Percentiles rank a stretch among this genome's conserved stretches.
Evolutionary conservation across 768 basidiomycete genomes (phyloP).

Genomic region (Termitomyces sp.): DNA sequence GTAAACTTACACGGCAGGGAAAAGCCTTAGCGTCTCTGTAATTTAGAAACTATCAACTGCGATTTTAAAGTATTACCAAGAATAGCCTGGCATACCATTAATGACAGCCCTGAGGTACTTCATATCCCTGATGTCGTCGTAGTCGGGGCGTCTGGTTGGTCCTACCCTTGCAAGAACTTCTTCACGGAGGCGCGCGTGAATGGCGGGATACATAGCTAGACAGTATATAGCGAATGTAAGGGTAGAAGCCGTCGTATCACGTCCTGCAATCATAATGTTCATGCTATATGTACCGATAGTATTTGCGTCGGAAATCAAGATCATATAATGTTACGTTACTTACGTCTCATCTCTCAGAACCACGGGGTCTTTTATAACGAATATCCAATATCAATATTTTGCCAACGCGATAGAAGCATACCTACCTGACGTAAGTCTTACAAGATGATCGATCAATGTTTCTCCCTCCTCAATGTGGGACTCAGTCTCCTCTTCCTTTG

Average conservation of each 20-base stretch:
- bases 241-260: constrained; percentile 42
- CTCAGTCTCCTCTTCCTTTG: constrained; percentile 21
- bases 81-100: constrained; percentile 39
- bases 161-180: constrained; percentile 55
- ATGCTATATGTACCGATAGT: constrained; percentile 18
- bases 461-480: constrained; percentile 33
- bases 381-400: neutral
- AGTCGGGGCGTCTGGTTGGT: constrained; percentile 39
- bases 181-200: constrained; percentile 42
- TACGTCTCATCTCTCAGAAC: constrained; percentile 46
- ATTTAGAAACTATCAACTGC: neutral
- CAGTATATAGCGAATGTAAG: constrained; percentile 37
- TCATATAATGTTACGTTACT: constrained; percentile 1
- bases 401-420: neutral
- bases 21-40: constrained; percentile 51
- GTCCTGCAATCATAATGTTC: constrained; percentile 46
- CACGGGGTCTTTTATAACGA: constrained; percentile 26
- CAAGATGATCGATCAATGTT: constrained; percentile 53
- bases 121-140: constrained; percentile 56
- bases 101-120: constrained; percentile 64
- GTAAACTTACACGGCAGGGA: constrained; percentile 45
- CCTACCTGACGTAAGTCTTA: constrained; percentile 40
- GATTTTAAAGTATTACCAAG: neutral
- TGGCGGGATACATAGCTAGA: constrained; percentile 46
- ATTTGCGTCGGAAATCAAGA: too few species aligned